Conservation (phyloP, 108 stramenopile species). For the Craspedostauros australis region DNA sequence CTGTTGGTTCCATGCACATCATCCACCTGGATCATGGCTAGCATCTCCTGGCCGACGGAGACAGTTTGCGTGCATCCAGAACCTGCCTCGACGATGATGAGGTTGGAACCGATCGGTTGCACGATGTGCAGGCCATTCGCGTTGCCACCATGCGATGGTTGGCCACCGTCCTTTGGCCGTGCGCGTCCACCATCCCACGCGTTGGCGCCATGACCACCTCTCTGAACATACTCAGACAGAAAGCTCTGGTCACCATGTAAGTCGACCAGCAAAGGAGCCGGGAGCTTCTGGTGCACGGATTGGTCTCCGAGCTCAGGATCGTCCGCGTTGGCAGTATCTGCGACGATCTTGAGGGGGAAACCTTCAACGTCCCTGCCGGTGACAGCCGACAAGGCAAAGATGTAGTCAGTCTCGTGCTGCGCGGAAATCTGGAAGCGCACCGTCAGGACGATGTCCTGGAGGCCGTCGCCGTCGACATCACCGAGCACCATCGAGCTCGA, state of each 20-base stretch:
- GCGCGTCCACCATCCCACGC: slow-evolving; percentile 14
- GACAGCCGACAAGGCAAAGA: slow-evolving; percentile 59
- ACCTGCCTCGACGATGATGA: slow-evolving; percentile 68
- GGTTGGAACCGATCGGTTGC: slow-evolving; percentile 46
- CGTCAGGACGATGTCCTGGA: slow-evolving; percentile 50
- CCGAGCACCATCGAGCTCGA: slow-evolving; percentile 69
- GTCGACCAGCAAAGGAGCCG: slow-evolving; percentile 63
- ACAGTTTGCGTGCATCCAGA: slow-evolving; percentile 71
- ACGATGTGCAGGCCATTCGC: slow-evolving; percentile 70
- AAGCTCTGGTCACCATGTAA: slow-evolving; percentile 60
- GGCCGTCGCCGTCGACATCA: slow-evolving; percentile 71
- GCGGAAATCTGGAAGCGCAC: slow-evolving; percentile 24
- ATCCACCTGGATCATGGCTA: slow-evolving; percentile 75
- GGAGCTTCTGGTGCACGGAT: slow-evolving; percentile 24
- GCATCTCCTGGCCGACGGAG: slow-evolving; percentile 56
- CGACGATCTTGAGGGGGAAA: slow-evolving; percentile 55
- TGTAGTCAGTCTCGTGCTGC: slow-evolving; percentile 7
- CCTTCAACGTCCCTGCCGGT: slow-evolving; percentile 51
- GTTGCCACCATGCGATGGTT: slow-evolving; percentile 52
- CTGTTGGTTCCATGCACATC: slow-evolving; percentile 75
- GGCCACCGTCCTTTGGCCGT: slow-evolving; percentile 1
- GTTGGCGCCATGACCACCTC: slow-evolving; percentile 23
- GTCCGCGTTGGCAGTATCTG: slow-evolving; percentile 3
- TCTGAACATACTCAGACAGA: slow-evolving; percentile 42
- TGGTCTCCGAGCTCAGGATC: slow-evolving; percentile 15